phyloP scores from a whole-genome alignment of 1,284 basidiomycete genomes.

The Megacollybia platyphylla region DNA sequence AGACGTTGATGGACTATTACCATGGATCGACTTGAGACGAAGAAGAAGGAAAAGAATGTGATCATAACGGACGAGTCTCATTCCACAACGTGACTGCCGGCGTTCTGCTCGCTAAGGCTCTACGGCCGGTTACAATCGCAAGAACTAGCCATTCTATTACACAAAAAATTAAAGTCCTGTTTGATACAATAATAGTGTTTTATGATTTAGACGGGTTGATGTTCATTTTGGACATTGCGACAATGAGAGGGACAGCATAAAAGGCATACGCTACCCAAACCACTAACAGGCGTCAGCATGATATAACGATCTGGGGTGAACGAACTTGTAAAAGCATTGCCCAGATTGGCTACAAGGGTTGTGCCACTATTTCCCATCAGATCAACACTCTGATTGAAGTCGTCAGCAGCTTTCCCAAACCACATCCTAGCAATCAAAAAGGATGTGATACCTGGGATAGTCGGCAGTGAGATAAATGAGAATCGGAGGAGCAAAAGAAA shows the following conservation, averaged over 20 bases:
- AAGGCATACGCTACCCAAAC: conserved; percentile 68
- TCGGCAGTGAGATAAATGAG: neutral
- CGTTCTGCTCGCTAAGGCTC: too few relatives aligned
- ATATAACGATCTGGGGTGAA: conserved; percentile 9
- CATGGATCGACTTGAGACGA: too few relatives aligned
- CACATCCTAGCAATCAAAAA: conserved; percentile 69
- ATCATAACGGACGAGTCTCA: too few relatives aligned
- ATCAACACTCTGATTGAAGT: conserved; percentile 56
- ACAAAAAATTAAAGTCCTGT: too few relatives aligned
- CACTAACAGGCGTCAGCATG: conserved; percentile 29
- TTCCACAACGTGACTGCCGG: too few relatives aligned
- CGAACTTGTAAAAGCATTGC: conserved; percentile 69
- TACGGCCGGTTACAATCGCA: too few relatives aligned
- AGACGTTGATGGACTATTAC: too few relatives aligned
- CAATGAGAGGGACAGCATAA: conserved; percentile 56
- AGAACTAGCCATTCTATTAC: too few relatives aligned
- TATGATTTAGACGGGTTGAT: conserved; percentile 18
- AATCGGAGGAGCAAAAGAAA: neutral
- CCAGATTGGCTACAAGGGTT: conserved; percentile 44
- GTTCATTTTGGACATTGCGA: conserved; percentile 60
- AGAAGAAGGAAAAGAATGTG: too few relatives aligned
- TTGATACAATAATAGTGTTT: neutral
- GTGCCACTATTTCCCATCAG: conserved; percentile 39
- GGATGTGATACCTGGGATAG: conserved; percentile 37
- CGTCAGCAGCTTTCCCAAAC: conserved; percentile 66